These are phyloP conservation scores for Wickerhamiella vanderwaltii DNA, from an alignment of 805 yeast genomes.

Conservation along the genomic window DNA sequence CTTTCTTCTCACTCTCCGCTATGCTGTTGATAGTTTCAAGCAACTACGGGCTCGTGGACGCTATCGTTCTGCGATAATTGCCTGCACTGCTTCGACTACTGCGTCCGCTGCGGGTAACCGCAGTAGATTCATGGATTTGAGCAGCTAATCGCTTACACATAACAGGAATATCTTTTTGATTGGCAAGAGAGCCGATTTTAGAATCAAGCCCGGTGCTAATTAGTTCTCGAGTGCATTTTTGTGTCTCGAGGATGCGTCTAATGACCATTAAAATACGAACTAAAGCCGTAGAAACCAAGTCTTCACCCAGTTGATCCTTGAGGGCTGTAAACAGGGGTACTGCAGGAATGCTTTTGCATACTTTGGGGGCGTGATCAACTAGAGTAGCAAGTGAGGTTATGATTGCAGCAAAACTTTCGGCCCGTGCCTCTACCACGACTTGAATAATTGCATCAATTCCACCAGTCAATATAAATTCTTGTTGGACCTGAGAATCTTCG, in stretches of 20 bases:
- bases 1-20: no score
- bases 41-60: no score
- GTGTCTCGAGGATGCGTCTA: conserved; percentile 3
- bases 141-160: conserved; percentile 10
- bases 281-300: conserved; percentile 8
- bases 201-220: conserved; percentile 4
- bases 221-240: background rate
- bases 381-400: conserved; percentile 10
- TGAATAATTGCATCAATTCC: conserved; percentile 5
- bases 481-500: conserved; percentile 1
- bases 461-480: background rate
- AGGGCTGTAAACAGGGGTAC: background rate
- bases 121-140: conserved; percentile 9
- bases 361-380: conserved; percentile 2
- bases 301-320: background rate
- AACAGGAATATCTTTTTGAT: conserved; percentile 6
- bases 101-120: no score
- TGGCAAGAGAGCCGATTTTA: background rate
- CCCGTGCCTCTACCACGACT: background rate
- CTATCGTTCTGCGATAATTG: no score
- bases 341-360: conserved; percentile 5
- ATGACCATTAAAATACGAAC: conserved; percentile 9
- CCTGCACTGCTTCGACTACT: no score
- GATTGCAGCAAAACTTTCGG: conserved; percentile 8
- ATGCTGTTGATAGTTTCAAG: no score